Conservation (phyloP, 2,329 filamentous ascomycete genomes). For the Amauroascus verrucosus region DNA sequence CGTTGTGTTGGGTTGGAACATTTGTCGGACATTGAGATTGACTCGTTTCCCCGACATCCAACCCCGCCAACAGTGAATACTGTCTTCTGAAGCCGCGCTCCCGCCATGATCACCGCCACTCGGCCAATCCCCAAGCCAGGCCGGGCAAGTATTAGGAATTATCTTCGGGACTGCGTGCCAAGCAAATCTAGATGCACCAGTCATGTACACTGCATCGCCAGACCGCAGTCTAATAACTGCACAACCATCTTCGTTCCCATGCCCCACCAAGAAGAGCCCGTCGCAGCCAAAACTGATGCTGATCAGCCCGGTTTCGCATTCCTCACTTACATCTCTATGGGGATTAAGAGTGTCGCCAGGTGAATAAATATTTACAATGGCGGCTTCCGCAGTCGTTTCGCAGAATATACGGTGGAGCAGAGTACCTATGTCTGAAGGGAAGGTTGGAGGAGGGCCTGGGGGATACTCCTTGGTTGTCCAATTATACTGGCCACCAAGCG, state of each 20-base stretch:
- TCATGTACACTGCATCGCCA: constrained; percentile 88
- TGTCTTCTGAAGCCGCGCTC: constrained; percentile 25
- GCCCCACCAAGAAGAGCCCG: constrained; percentile 73
- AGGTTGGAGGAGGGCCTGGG: constrained; percentile 52
- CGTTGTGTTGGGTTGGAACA: constrained; percentile 43
- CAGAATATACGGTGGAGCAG: constrained; percentile 65
- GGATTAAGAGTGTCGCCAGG: constrained; percentile 85
- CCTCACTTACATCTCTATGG: constrained; percentile 87
- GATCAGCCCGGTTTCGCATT: constrained; percentile 64
- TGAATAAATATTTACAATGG: constrained; percentile 87
- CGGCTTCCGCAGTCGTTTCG: constrained; percentile 68
- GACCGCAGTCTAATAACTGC: constrained; percentile 57
- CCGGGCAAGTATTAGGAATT: constrained; percentile 65
- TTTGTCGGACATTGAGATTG: constrained; percentile 87
- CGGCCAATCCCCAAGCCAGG: constrained; percentile 66
- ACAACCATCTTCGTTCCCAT: constrained; percentile 42
- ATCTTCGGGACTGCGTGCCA: constrained; percentile 96
- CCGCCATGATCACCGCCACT: constrained; percentile 21
- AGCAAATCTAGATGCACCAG: constrained; percentile 65
- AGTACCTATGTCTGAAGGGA: constrained; percentile 60
- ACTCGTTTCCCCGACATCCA: constrained; percentile 86
- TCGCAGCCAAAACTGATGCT: constrained; percentile 87
- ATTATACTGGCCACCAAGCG: constrained; percentile 89
- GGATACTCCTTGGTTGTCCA: constrained; percentile 86
- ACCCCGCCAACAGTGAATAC: constrained; percentile 60